These are phyloP conservation scores for Cystobasidium ongulense DNA, from an alignment of 768 basidiomycete species.

Conservation along the genomic window DNA sequence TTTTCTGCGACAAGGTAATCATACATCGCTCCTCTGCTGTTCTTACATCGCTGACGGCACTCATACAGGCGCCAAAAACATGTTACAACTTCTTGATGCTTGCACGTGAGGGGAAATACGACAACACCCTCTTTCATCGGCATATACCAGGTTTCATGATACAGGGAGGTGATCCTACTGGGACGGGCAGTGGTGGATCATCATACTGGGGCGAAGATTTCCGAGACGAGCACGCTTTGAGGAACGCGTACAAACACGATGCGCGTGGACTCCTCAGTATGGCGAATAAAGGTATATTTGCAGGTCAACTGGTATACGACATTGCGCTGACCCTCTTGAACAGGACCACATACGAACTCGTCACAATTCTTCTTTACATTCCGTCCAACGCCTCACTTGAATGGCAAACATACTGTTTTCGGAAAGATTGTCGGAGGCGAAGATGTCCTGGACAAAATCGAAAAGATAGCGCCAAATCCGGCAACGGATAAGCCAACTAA, in stretches of 20 bases:
- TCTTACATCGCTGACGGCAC: not conserved
- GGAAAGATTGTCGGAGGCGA: constrained; percentile 95
- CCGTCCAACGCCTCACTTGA: constrained; percentile 68
- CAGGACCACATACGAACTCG: constrained; percentile 2
- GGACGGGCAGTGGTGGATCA: constrained; percentile 15
- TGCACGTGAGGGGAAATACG: constrained; percentile 80
- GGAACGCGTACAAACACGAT: constrained; percentile 60
- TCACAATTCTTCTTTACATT: constrained; percentile 91
- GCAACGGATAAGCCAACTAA: constrained; percentile 82
- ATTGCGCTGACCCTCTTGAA: constrained; percentile 14
- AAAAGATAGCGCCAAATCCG: constrained; percentile 68
- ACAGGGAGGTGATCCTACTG: constrained; percentile 30
- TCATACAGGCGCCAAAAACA: constrained; percentile 78
- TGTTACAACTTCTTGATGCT: constrained; percentile 98
- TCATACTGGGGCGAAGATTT: constrained; percentile 24
- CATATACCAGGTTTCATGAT: constrained; percentile 34
- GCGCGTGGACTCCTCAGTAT: constrained; percentile 76
- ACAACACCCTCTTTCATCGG: constrained; percentile 81
- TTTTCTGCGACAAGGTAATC: constrained; percentile 76
- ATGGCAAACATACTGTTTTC: constrained; percentile 63
- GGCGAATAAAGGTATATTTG: constrained; percentile 74
- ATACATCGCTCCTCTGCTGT: not conserved
- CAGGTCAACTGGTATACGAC: not conserved
- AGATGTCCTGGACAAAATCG: constrained; percentile 74
- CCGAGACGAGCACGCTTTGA: constrained; percentile 74